Evolutionary conservation across 371 early-diverging fungal species (phyloP).

Genomic region (Sporodiniella umbellata): DNA sequence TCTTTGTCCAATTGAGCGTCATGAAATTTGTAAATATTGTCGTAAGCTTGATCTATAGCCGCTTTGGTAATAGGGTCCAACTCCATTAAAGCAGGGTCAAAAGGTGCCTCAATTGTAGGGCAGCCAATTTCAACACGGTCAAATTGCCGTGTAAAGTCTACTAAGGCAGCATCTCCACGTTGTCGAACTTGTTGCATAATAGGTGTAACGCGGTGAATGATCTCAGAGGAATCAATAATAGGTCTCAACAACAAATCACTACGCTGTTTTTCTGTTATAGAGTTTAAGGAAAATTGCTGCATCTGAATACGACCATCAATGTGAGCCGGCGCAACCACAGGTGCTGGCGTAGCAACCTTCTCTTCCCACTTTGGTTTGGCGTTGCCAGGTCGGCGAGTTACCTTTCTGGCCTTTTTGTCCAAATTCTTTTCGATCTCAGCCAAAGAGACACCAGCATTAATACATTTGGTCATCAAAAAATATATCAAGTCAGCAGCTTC

Average conservation of each 20-base stretch:
- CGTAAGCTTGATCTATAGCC: conserved; percentile 94
- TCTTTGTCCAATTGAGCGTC: conserved; percentile 82
- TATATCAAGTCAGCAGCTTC: conserved; percentile 97
- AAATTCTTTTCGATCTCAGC: conserved; percentile 86
- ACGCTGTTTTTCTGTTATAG: conserved; percentile 47
- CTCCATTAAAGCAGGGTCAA: conserved; percentile 63
- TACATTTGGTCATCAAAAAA: conserved; percentile 90
- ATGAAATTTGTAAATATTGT: conserved; percentile 92
- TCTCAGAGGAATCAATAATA: conserved; percentile 85
- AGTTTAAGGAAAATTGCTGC: conserved; percentile 52
- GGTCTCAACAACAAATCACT: conserved; percentile 80
- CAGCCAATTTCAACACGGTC: conserved; percentile 77
- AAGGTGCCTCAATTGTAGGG: conserved; percentile 84
- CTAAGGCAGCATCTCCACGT: conserved; percentile 84
- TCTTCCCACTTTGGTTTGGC: conserved; percentile 79
- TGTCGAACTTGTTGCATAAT: conserved; percentile 84
- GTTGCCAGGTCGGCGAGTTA: conserved; percentile 90
- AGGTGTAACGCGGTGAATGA: conserved; percentile 83
- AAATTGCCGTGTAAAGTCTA: conserved; percentile 85
- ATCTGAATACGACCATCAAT: conserved; percentile 57
- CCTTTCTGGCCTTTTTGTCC: conserved; percentile 78
- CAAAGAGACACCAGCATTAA: conserved; percentile 75
- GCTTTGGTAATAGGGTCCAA: conserved; percentile 65
- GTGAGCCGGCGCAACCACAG: neutral
- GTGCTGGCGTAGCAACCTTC: conserved; percentile 2